Conservation (phyloP, 148 eudicot genomes). For the Oxyria digyna region DNA sequence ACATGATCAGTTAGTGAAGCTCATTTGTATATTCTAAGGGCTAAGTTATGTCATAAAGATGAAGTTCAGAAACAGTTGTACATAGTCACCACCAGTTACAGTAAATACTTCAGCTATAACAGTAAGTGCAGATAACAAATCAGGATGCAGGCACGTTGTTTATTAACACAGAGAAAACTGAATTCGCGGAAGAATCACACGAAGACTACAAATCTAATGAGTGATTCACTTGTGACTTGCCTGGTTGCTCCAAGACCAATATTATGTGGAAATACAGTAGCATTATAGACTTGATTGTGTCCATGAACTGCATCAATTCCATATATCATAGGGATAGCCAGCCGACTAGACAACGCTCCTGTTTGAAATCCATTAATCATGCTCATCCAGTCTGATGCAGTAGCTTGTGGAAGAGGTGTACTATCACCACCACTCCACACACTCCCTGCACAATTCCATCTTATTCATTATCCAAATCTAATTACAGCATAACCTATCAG, state of each 20-base stretch:
- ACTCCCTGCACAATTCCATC: constrained; percentile 6
- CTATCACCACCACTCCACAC: constrained; percentile 10
- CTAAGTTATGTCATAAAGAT: too few species aligned
- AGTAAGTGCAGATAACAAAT: too few species aligned
- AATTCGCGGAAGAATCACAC: neutral
- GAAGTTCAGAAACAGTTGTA: too few species aligned
- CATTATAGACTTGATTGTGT: constrained; percentile 7
- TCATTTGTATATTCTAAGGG: too few species aligned
- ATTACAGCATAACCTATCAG: neutral
- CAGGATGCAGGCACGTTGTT: neutral
- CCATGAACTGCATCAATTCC: constrained; percentile 12
- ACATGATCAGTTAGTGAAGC: neutral
- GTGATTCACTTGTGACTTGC: neutral
- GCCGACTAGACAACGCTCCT: constrained; percentile 7
- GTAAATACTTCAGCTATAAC: too few species aligned
- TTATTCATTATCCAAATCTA: neutral
- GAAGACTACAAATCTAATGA: neutral
- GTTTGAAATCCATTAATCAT: constrained; percentile 7
- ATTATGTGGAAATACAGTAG: constrained; percentile 8
- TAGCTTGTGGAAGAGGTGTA: constrained; percentile 9
- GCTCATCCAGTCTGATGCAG: constrained; percentile 7
- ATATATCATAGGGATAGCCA: constrained; percentile 8
- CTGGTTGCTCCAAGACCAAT: constrained; percentile 11
- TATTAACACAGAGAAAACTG: neutral
- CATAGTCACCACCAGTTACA: too few species aligned